Percentiles rank a stretch among this genome's conserved stretches.
phyloP scores from a whole-genome alignment of 2,329 filamentous ascomycete genomes.

The Beauveria sp. region DNA sequence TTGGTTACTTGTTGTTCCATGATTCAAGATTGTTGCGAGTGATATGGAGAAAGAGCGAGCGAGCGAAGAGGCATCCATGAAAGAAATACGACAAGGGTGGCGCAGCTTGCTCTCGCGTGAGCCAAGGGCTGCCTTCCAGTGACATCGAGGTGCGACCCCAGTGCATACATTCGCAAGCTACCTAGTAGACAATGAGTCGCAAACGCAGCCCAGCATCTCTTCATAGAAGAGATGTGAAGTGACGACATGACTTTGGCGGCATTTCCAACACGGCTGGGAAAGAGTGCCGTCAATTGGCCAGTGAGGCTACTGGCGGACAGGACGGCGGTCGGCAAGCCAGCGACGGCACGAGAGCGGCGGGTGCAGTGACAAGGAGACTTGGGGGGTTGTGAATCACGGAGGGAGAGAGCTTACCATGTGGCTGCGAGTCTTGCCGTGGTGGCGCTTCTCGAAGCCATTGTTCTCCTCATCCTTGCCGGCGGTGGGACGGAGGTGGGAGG shows the following conservation, averaged over 20 bases:
- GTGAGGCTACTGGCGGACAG: neutral
- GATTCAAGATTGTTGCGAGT: neutral
- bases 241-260: neutral
- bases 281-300: too few species aligned
- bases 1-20: constrained; percentile 19
- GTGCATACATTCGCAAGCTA: neutral
- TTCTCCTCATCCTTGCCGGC: constrained; percentile 28
- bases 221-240: neutral
- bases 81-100: neutral
- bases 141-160: constrained; percentile 2
- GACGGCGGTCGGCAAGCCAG: neutral
- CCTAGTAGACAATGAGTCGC: neutral
- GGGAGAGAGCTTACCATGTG: constrained; percentile 62
- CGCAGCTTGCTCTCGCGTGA: neutral
- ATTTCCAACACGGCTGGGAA: neutral
- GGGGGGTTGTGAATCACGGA: neutral
- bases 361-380: neutral
- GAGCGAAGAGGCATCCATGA: neutral
- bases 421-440: constrained; percentile 78
- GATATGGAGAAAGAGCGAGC: neutral
- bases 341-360: neutral
- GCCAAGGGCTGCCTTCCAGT: constrained; percentile 2
- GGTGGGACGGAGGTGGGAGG: constrained; percentile 72
- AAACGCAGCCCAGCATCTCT: neutral
- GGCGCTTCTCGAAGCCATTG: constrained; percentile 51